These are phyloP conservation scores for Blastocystis hominis DNA, from an alignment of 352 stramenopile genomes.

Conservation along the genomic window DNA sequence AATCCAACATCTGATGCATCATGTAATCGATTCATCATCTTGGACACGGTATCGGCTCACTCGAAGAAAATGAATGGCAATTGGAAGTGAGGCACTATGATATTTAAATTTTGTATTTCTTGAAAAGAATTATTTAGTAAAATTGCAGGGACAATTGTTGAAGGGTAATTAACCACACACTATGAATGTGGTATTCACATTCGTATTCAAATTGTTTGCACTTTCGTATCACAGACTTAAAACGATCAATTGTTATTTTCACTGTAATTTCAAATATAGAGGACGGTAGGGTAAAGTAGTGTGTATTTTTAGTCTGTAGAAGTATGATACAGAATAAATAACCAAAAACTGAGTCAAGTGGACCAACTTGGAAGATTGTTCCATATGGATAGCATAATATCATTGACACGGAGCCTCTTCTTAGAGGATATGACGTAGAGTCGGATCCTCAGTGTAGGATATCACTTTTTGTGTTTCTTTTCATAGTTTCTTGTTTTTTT, in stretches of 20 bases:
- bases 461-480: neutral
- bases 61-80: neutral
- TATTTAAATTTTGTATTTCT: too few species aligned
- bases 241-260: too few species aligned
- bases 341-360: neutral
- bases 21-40: neutral
- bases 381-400: neutral
- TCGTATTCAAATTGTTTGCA: too few species aligned
- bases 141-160: too few species aligned
- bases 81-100: neutral
- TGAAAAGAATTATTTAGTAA: too few species aligned
- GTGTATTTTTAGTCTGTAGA: neutral
- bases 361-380: neutral
- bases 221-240: too few species aligned
- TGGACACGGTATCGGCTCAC: too few species aligned
- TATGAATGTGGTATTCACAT: too few species aligned
- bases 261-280: neutral
- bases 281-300: neutral
- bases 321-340: neutral
- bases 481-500: conserved; percentile 9
- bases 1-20: neutral
- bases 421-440: neutral
- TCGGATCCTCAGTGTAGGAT: neutral
- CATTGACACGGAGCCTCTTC: neutral
- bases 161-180: too few species aligned